Base-by-base conservation (phyloP, 1,284 basidiomycete genomes). In the Anthracocystis setariae region DNA sequence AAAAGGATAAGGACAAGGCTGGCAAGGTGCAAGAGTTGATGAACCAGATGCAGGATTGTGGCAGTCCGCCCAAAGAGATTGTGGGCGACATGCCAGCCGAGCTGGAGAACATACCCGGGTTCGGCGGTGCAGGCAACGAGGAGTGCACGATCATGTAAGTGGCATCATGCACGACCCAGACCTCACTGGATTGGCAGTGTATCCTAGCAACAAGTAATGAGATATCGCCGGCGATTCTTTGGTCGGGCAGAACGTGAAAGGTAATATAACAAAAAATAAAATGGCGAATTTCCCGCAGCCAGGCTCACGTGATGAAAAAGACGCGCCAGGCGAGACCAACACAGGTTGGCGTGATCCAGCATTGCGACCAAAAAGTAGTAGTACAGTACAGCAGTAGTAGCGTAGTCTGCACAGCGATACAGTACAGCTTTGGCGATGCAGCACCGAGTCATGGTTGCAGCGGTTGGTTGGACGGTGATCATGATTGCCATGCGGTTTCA, bases 81-180 rank as follows among this genome's bases (percentile, higher is more conserved):
- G 92, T 96, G 89, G 95, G 94, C 2, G 90, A 92, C 5, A 86
- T 97, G 73, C 94, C 94, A 0, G 88, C 92, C 4, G 92, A 79
- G 52, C 54, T 80, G 33, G 72, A 76, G 18, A 62, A 47, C 12
- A 39, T 81, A 39, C 74, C 72, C 38, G 67, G 74, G 1, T 69
- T 79, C 25, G 60, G 40, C 12, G 67, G 53, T 2, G 59, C 43
- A 3, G 60, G 51, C 5, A 63, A 69, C 18, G 79, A 79, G 40
- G 65, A 81, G 27, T 81, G 79, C 51, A 58, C 48, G 46, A 50
- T 81, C 39, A 80, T 80, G 79, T 80, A 76, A 49, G n/a, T n/a
- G n/a, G n/a, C n/a, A n/a, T n/a, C n/a, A n/a, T n/a, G n/a, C n/a
- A n/a, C n/a, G n/a, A n/a, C n/a, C n/a, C n/a, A n/a, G n/a, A n/a